Evolutionary conservation across 2,329 filamentous ascomycete genomes (phyloP), one percentile per base, ranked within the genome.

Genomic region (Botrytis elliptica): DNA sequence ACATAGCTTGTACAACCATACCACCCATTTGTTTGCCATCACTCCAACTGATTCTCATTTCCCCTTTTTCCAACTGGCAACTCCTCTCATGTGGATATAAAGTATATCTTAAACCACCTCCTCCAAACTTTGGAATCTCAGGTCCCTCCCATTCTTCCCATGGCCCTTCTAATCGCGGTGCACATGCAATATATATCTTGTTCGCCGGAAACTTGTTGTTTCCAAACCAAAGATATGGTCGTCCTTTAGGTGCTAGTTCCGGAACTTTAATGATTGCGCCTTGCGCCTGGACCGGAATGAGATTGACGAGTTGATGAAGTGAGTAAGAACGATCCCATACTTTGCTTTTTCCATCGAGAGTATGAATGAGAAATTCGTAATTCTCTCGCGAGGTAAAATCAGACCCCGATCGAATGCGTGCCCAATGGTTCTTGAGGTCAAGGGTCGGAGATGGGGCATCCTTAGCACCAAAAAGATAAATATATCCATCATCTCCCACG

Each of bases 291-390:
- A 63, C 42, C 4, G 42, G 33, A 16, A 71, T 63, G 7, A 71
- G 40, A 33, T 62, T 62, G 29, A 63, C 57, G 1, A 71, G 40
- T 36, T 65, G 57, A n/a, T 65, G 29, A 36, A 71, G 42, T 22
- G 69, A 65, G 22, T 65, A 65, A 25, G 69, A 71, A 18, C 22
- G 57, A 65, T 46, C 16, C 69, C 69, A 71, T 38, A 64, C 46
- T 46, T 49, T 20, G 38, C 60, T 65, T 16, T 71, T 71, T 22
- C 66, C 66, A 44, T 69, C 66, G 6, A 69, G 49, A 33, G 36
- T 69, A 16, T 69, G 66, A 25, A 71, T 46, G 25, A 71, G 57
- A 20, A 71, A 71, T 65, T 71, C 57, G 9, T 71, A 71, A 33
- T 71, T 71, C 22, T 22, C 42, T n/a, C 69, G 57, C 25, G 22